A percentile compares a stretch with the other conserved stretches of the same genome.
phyloP scores from a whole-genome alignment of 768 basidiomycete species.

The Calocybe gangraenosa region DNA sequence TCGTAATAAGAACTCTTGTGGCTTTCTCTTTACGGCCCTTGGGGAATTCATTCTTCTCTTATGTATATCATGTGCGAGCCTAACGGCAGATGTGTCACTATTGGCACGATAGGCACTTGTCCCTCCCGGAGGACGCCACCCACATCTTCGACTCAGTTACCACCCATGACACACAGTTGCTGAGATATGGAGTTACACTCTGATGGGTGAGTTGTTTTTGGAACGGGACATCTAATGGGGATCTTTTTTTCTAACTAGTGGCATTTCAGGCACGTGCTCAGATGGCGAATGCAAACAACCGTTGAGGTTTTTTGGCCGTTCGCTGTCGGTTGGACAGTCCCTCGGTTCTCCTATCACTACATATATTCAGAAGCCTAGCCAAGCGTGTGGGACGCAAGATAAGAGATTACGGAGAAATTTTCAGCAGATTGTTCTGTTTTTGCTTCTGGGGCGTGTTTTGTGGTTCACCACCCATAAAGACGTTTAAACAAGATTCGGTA shows the following conservation, averaged over 20 bases:
- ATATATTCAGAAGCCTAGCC: slow-evolving; percentile 7
- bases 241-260: neutral
- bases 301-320: slow-evolving; percentile 41
- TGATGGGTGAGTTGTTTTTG: neutral
- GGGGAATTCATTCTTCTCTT: too few relatives aligned
- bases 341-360: slow-evolving; percentile 15
- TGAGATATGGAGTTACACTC: neutral
- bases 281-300: neutral
- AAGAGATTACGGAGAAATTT: slow-evolving; percentile 7
- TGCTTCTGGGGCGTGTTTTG: neutral
- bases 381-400: slow-evolving; percentile 5
- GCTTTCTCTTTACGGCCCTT: too few relatives aligned
- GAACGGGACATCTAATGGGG: slow-evolving; percentile 3
- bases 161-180: neutral
- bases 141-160: neutral
- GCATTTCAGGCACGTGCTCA: slow-evolving; percentile 8
- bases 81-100: too few relatives aligned
- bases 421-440: neutral
- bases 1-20: too few relatives aligned
- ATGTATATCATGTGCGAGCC: too few relatives aligned
- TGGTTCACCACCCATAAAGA: neutral
- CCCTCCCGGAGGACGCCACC: too few relatives aligned
- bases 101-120: too few relatives aligned
- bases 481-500: neutral
- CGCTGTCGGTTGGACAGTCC: slow-evolving; percentile 22